phyloP scores from a whole-genome alignment of 352 stramenopile species.

The Pythium folliculosum region DNA sequence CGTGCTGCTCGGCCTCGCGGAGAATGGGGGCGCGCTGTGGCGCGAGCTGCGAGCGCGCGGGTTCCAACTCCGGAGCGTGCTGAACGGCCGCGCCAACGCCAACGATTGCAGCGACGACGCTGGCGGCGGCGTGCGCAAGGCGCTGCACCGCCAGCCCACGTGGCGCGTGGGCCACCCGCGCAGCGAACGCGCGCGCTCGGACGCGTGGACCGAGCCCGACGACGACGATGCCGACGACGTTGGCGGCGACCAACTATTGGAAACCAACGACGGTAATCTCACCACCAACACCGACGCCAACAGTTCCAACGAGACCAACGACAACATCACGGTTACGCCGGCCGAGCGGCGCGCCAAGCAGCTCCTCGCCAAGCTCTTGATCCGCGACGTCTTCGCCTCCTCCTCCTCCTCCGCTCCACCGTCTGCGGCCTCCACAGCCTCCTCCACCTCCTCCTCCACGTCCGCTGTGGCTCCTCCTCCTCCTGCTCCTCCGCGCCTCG shows the following conservation, averaged over 20 bases:
- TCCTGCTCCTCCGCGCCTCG: conserved; percentile 13
- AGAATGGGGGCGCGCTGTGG: conserved; percentile 16
- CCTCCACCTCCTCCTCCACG: neutral
- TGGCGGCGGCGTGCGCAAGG: neutral
- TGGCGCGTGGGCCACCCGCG: conserved; percentile 15
- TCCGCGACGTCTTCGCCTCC: conserved; percentile 19
- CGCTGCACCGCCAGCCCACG: conserved; percentile 20
- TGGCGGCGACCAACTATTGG: conserved; percentile 5
- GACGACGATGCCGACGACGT: conserved; percentile 7
- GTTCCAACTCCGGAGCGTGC: neutral
- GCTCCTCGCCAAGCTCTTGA: conserved; percentile 21
- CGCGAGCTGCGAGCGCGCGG: neutral
- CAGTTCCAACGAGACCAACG: too few species aligned
- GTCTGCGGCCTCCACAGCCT: conserved; percentile 1
- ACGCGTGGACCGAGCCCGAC: conserved; percentile 12
- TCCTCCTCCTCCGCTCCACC: neutral
- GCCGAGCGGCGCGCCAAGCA: conserved; percentile 4
- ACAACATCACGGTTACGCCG: too few species aligned
- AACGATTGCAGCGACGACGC: too few species aligned
- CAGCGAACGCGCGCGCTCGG: conserved; percentile 8
- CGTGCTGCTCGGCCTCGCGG: conserved; percentile 25
- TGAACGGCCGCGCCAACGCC: neutral
- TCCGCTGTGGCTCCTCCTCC: too few species aligned
- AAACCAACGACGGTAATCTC: neutral
- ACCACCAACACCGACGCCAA: neutral